A percentile compares a stretch with the other conserved stretches of the same genome.
phyloP scores from a whole-genome alignment of 371 early-diverging fungal genomes.

The Basidiobolus meristosporus region DNA sequence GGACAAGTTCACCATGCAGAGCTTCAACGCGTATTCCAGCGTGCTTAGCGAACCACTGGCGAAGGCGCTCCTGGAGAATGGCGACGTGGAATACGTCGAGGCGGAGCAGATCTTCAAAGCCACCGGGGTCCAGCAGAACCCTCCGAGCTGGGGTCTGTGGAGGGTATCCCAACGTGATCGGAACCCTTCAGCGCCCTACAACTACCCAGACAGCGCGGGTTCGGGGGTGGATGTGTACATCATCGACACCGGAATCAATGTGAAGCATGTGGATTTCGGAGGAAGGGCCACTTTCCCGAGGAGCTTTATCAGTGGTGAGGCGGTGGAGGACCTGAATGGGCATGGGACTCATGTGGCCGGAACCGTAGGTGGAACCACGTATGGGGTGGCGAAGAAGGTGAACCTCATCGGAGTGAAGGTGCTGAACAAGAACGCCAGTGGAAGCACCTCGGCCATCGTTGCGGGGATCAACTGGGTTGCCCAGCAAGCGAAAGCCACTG shows the following conservation, averaged over 20 bases:
- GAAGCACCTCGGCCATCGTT: conserved; percentile 34
- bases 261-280: conserved; percentile 23
- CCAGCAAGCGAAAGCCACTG: background rate
- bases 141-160: conserved; percentile 24
- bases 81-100: conserved; percentile 4
- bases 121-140: background rate
- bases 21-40: no score
- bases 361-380: conserved; percentile 24
- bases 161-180: conserved; percentile 20
- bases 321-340: conserved; percentile 18
- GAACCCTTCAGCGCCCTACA: conserved; percentile 2
- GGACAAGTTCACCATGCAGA: no score
- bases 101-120: conserved; percentile 1
- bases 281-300: conserved; percentile 12
- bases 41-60: no score
- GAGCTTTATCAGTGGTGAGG: conserved; percentile 15
- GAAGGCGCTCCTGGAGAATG: no score
- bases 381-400: conserved; percentile 29
- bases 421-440: conserved; percentile 25
- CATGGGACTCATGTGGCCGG: conserved; percentile 38
- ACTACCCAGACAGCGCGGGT: conserved; percentile 5
- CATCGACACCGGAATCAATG: conserved; percentile 35
- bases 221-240: conserved; percentile 29
- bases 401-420: conserved; percentile 33
- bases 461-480: conserved; percentile 28